Base-by-base conservation (phyloP, 768 basidiomycete genomes). In the Phylloporus rhodoxanthus region DNA sequence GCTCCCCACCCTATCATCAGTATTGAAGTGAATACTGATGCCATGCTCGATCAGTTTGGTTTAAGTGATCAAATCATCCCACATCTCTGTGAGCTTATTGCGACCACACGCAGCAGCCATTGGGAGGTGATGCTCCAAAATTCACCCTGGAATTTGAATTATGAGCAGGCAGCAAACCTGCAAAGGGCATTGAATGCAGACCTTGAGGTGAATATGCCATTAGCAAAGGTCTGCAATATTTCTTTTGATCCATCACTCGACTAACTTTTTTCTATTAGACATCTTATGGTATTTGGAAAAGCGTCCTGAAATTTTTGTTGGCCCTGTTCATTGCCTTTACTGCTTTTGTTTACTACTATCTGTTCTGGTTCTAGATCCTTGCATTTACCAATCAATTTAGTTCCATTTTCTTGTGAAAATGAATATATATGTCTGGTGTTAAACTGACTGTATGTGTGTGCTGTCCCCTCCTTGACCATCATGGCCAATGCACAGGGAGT, bases 121-220 rank as follows among this genome's bases (percentile, higher is more conserved):
- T 54, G 45, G 52, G 52, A 57, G 37, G 47, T 20, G 10, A 25
- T 13, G 10, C 29, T 56, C 28, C 1, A 32, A 8, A 36, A 25
- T 26, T 21, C 37, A 9, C 40, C 36, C 36, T 55, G 51, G 51
- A 48, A 48, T 30, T 36, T 52, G 20, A 19, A 48, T 30, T 53
- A 47, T 6, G 48, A 58, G 28, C 47, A 53, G 20, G 57, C 43
- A 1, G 26, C 23, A 7, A 53, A 51, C 32, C 17, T 50, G 28
- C 36, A 37, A 37, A n/a, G 36, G 36, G 36, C 36, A n/a, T 41
- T 37, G 17, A 7, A 37, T 8, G 36, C n/a, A 19, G 36, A 37
- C 36, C 36, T 37, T 37, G 36, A n/a, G 7, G 36, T 37, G 9
- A 19, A 17, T 4, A 37, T 37, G 36, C 36, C 36, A 9, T 37